phyloP scores from a whole-genome alignment of 306 rosid genomes.

The Hippophae rhamnoides region DNA sequence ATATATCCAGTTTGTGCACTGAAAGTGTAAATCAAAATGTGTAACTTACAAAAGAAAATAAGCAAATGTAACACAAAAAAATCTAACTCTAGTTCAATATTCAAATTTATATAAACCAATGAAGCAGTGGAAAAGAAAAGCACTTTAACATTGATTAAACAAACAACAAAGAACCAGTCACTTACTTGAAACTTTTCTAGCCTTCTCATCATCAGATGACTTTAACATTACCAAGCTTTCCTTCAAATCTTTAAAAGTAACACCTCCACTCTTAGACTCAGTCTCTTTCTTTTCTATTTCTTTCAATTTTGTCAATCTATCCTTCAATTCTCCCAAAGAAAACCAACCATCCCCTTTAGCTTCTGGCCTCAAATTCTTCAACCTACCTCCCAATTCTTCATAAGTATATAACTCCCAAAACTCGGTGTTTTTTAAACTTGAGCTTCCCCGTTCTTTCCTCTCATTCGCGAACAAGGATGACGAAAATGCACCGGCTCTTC shows the following conservation, averaged over 20 bases:
- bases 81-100: not conserved
- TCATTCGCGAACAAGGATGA: constrained; percentile 3
- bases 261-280: not conserved
- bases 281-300: constrained; percentile 37
- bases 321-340: constrained; percentile 54
- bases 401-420: constrained; percentile 28
- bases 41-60: not conserved
- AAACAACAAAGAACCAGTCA: not conserved
- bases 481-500: too few species aligned
- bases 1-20: constrained; percentile 34
- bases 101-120: not conserved
- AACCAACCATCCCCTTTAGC: constrained; percentile 36
- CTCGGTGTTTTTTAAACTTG: constrained; percentile 14
- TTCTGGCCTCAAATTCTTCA: constrained; percentile 53
- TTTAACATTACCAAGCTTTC: not conserved
- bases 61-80: too few species aligned
- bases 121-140: not conserved
- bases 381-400: constrained; percentile 43
- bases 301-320: constrained; percentile 54
- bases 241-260: not conserved
- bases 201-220: not conserved
- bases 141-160: not conserved
- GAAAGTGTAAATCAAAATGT: constrained; percentile 17
- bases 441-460: not conserved
- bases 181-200: constrained; percentile 21